Base-by-base conservation (phyloP, 345 rosid genomes). In the Toxicodendron radicans region DNA sequence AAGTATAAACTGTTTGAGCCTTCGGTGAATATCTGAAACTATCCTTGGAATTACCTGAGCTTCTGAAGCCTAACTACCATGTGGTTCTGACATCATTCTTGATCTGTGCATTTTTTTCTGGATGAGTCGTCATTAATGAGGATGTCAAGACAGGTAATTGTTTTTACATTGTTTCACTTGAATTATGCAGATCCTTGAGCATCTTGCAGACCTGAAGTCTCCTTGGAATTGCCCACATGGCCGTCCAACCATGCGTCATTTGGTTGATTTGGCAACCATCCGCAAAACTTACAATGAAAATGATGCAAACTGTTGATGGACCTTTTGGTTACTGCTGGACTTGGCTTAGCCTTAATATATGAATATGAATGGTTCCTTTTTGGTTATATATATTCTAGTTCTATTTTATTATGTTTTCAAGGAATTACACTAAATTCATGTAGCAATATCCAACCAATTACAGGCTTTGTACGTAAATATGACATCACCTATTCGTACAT, bases 141-240 rank as follows among this genome's bases (percentile, higher is more conserved):
- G 38, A 53, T 27, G 3, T 21, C 11, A 13, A 41, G 43, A 7
- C n/a, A 41, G 17, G 17, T 21, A 21, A 32, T 48, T 10, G 73
- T 71, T 38, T 54, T 56, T 65, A 38, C 43, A 38, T 41, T 66
- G 0, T 61, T 68, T 21, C 5, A 0, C n/a, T 20, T 43, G 21
- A 46, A 45, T 21, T 54, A 66, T 52, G 62, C 88, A 95, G 99
- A 91, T 95, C 83, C 80, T 95, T 0, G 86, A 82, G 79, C 96
- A 89, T 85, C 82, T 95, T 76, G 93, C 89, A 60, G 92, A 78
- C 32, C 84, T 95, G 70, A 93, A 85, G 60, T 95, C 99, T 51
- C 99, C 98, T n/a, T 95, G 98, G 98, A 95, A 95, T 82, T 95
- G 97, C 78, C 99, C 99, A 1, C 99, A 95, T 27, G 99, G 99